Percentiles rank a stretch among this genome's conserved stretches.
phyloP scores from a whole-genome alignment of 805 yeast species.

The Saccharomycopsis selenospora region DNA sequence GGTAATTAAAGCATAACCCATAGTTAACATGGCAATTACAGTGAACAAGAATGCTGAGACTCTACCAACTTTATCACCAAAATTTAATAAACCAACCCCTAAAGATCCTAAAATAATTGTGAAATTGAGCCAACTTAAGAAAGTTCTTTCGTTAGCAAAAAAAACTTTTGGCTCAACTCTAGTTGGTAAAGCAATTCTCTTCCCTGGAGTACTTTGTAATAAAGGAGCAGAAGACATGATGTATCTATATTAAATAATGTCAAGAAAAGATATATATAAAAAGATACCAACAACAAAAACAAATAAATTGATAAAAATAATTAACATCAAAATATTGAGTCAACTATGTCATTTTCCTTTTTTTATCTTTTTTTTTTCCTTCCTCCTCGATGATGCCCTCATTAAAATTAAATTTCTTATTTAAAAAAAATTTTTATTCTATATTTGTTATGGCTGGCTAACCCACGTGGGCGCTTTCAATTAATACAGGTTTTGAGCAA shows the following conservation, averaged over 20 bases:
- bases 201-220: conserved; percentile 67
- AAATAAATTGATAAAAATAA: no score
- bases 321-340: no score
- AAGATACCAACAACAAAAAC: no score
- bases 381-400: no score
- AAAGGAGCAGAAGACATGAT: conserved; percentile 65
- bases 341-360: no score
- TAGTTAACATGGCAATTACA: conserved; percentile 93
- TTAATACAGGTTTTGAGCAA: no score
- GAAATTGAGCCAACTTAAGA: conserved; percentile 95
- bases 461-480: conserved; percentile 1
- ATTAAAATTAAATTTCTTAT: no score
- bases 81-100: conserved; percentile 91
- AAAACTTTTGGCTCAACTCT: conserved; percentile 98
- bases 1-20: conserved; percentile 91
- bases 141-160: conserved; percentile 98
- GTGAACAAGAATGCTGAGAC: conserved; percentile 93
- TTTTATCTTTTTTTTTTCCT: no score
- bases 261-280: no score
- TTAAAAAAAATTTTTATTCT: no score
- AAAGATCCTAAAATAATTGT: conserved; percentile 97
- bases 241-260: not conserved
- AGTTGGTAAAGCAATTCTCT: conserved; percentile 95
- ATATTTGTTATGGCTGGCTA: conserved; percentile 3
- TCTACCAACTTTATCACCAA: conserved; percentile 91